A percentile compares a stretch with the other conserved stretches of the same genome.
phyloP scores from a whole-genome alignment of 768 basidiomycete species.

The Gloeophyllum trabeum region DNA sequence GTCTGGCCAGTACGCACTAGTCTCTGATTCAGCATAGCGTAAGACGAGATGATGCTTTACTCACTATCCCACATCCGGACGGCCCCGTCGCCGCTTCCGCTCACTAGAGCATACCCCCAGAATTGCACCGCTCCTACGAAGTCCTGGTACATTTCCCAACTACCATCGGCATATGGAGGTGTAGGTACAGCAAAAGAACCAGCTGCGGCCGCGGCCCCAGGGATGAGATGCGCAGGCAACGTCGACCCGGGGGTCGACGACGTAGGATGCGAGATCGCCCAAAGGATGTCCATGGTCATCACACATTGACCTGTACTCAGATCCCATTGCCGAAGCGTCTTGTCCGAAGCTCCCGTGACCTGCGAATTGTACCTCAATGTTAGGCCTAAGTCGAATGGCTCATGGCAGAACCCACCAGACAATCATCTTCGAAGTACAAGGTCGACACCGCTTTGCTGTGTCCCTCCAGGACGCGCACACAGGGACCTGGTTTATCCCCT shows the following conservation, averaged over 20 bases:
- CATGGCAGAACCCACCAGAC: slow-evolving; percentile 46
- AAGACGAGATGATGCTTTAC: slow-evolving; percentile 19
- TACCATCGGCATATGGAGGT: slow-evolving; percentile 82
- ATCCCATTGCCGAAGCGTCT: slow-evolving; percentile 98
- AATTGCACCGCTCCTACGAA: slow-evolving; percentile 97
- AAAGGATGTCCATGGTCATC: slow-evolving; percentile 98
- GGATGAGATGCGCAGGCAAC: slow-evolving; percentile 33
- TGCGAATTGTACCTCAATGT: slow-evolving; percentile 17
- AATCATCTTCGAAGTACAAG: slow-evolving; percentile 92
- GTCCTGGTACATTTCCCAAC: slow-evolving; percentile 92
- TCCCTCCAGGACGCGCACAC: slow-evolving; percentile 72
- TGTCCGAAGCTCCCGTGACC: slow-evolving; percentile 97
- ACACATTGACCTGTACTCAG: slow-evolving; percentile 95
- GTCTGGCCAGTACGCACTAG: slow-evolving; percentile 96
- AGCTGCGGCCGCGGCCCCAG: slow-evolving; percentile 40
- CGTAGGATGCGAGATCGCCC: slow-evolving; percentile 93
- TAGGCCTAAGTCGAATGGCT: not conserved
- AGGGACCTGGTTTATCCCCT: slow-evolving; percentile 43
- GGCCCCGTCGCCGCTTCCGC: slow-evolving; percentile 93
- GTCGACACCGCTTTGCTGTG: slow-evolving; percentile 90
- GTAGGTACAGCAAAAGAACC: slow-evolving; percentile 73
- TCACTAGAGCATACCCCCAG: slow-evolving; percentile 96
- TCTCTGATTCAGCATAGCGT: not conserved
- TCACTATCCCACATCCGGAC: slow-evolving; percentile 99
- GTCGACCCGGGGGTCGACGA: slow-evolving; percentile 25